Conservation (phyloP, 192 early-diverging fungal species). For the Lobosporangium transversale region DNA sequence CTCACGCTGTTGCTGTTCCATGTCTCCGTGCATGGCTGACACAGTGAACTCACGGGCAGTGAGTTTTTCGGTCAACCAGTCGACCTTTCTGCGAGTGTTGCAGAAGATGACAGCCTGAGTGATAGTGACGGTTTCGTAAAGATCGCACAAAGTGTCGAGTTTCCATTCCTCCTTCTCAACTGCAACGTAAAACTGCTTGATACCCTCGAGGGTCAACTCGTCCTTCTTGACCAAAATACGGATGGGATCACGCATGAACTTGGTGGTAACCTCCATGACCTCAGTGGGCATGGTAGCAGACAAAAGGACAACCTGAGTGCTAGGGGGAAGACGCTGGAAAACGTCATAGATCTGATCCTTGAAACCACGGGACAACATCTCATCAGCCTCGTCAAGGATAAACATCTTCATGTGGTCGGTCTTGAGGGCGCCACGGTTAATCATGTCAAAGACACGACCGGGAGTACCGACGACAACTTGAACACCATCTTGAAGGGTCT, state of each 20-base stretch:
- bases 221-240: slow-evolving; percentile 99
- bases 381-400: slow-evolving; percentile 99
- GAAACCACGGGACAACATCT: slow-evolving; percentile 99
- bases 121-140: slow-evolving; percentile 98
- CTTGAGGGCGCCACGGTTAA: slow-evolving; percentile 88
- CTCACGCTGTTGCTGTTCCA: slow-evolving; percentile 96
- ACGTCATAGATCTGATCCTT: slow-evolving; percentile 99
- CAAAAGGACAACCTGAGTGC: slow-evolving; percentile 95
- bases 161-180: slow-evolving; percentile 99
- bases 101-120: slow-evolving; percentile 99
- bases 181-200: slow-evolving; percentile 95
- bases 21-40: slow-evolving; percentile 99
- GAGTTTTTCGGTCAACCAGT: slow-evolving; percentile 99
- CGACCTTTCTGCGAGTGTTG: slow-evolving; percentile 99
- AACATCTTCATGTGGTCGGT: slow-evolving; percentile 95
- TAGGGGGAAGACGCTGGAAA: slow-evolving; percentile 89
- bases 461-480: slow-evolving; percentile 99
- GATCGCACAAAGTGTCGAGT: slow-evolving; percentile 96
- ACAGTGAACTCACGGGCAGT: slow-evolving; percentile 92
- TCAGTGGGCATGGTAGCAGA: slow-evolving; percentile 97
- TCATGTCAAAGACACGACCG: slow-evolving; percentile 99
- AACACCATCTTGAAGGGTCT: slow-evolving; percentile 79
- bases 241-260: slow-evolving; percentile 99
- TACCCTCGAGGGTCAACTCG: slow-evolving; percentile 95
- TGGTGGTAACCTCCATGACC: slow-evolving; percentile 94